Conservation (phyloP, 2,329 filamentous ascomycete genomes). For the Neocatenulostroma microsporum region DNA sequence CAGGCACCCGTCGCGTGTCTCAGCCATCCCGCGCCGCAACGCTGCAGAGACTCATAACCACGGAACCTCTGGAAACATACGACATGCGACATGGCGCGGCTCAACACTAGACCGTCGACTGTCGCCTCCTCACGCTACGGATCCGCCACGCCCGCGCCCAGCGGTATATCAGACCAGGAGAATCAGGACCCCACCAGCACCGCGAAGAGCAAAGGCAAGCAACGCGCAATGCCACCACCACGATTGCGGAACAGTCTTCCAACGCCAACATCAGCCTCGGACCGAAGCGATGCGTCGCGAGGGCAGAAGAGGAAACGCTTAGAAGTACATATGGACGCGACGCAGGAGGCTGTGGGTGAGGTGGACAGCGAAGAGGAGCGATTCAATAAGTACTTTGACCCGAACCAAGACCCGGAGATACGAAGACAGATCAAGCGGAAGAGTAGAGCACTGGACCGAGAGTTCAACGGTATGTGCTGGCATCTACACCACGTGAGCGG, state of each 20-base stretch:
- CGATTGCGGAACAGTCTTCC: slow-evolving; percentile 22
- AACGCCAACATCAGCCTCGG: slow-evolving; percentile 35
- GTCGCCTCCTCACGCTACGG: slow-evolving; percentile 11
- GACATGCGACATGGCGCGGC: slow-evolving; percentile 19
- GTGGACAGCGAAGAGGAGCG: slow-evolving; percentile 21
- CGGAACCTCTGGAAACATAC: not conserved
- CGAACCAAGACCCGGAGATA: slow-evolving; percentile 69
- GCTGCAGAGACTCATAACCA: too few species aligned
- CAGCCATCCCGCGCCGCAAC: too few species aligned
- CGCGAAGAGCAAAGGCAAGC: slow-evolving; percentile 37
- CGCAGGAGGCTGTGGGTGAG: slow-evolving; percentile 12
- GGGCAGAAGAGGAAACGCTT: slow-evolving; percentile 23
- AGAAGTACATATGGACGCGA: not conserved
- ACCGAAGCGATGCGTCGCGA: slow-evolving; percentile 18
- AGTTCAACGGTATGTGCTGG: slow-evolving; percentile 48
- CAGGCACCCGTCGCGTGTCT: too few species aligned
- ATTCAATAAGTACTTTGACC: slow-evolving; percentile 57
- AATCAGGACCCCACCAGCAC: slow-evolving; percentile 29
- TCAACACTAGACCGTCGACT: slow-evolving; percentile 14
- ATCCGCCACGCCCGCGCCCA: slow-evolving; percentile 12
- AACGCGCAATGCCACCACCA: slow-evolving; percentile 29
- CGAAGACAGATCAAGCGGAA: slow-evolving; percentile 62
- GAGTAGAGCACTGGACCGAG: slow-evolving; percentile 58
- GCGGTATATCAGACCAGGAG: slow-evolving; percentile 38
- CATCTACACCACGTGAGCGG: not conserved